Percentiles rank a stretch among this genome's conserved stretches.
These are phyloP conservation scores for Boletus speciosus DNA, from an alignment of 768 basidiomycete genomes.

Conservation along the genomic window DNA sequence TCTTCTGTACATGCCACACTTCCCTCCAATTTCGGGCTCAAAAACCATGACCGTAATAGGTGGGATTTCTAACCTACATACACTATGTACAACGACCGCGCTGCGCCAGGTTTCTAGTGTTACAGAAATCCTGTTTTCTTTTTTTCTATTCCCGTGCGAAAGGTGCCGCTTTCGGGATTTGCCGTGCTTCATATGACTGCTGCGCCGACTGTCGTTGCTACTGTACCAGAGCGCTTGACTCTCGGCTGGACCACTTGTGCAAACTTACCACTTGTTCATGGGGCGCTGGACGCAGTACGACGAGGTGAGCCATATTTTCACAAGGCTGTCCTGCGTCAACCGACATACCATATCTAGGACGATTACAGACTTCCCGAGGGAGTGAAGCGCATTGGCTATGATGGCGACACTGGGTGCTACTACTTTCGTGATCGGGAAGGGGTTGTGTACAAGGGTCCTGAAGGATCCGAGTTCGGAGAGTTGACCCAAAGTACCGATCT, in stretches of 20 bases:
- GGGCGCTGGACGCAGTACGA: slow-evolving; percentile 40
- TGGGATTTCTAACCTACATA: not conserved
- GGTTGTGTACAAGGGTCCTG: slow-evolving; percentile 49
- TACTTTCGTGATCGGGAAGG: slow-evolving; percentile 59
- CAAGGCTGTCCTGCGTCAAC: not conserved
- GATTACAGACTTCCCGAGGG: slow-evolving; percentile 52
- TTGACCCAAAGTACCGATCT: slow-evolving; percentile 37
- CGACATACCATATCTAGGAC: slow-evolving; percentile 34
- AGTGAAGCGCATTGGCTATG: slow-evolving; percentile 68
- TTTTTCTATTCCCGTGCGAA: not conserved
- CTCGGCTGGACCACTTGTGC: slow-evolving; percentile 22
- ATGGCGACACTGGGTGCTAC: slow-evolving; percentile 66
- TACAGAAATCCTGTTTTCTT: not conserved
- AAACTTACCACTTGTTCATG: slow-evolving; percentile 17
- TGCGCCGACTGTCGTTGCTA: slow-evolving; percentile 1
- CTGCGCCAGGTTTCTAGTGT: not conserved
- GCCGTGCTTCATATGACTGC: slow-evolving; percentile 9
- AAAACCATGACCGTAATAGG: not conserved
- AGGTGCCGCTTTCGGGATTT: slow-evolving; percentile 14
- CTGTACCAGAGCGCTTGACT: not conserved
- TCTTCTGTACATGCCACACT: slow-evolving; percentile 8
- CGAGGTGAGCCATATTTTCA: slow-evolving; percentile 16
- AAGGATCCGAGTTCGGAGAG: slow-evolving; percentile 62
- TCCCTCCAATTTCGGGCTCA: not conserved
- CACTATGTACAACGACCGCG: not conserved